Conservation (phyloP, 495 filamentous ascomycete species). For the Aspergillus sclerotioniger region DNA sequence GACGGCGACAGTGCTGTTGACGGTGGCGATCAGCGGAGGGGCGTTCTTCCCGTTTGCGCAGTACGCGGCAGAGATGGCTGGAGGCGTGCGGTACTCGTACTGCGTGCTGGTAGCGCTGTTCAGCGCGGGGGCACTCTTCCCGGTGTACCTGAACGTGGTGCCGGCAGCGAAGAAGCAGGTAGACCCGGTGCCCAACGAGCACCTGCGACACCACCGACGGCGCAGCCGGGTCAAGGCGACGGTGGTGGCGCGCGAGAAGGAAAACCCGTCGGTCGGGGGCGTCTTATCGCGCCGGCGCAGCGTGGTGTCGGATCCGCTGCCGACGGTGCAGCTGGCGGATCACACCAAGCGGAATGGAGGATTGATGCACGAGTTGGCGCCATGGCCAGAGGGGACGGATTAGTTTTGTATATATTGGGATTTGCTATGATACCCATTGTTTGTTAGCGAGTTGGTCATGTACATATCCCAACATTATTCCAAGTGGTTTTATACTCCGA, state of each 20-base stretch:
- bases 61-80: slow-evolving; percentile 40
- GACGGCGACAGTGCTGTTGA: slow-evolving; percentile 51
- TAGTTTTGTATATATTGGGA: neutral
- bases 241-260: slow-evolving; percentile 32
- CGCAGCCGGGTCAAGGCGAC: slow-evolving; percentile 20
- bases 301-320: slow-evolving; percentile 32
- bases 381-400: neutral
- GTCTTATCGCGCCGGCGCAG: slow-evolving; percentile 42
- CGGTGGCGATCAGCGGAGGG: slow-evolving; percentile 57
- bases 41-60: slow-evolving; percentile 56
- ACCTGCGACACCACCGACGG: slow-evolving; percentile 37
- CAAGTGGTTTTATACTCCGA: no score
- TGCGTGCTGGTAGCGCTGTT: slow-evolving; percentile 59
- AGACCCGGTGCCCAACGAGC: slow-evolving; percentile 53
- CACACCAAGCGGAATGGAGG: neutral
- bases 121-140: slow-evolving; percentile 55
- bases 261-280: slow-evolving; percentile 34
- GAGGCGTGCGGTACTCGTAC: slow-evolving; percentile 48
- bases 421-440: neutral
- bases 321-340: slow-evolving; percentile 24
- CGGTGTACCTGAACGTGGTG: slow-evolving; percentile 57
- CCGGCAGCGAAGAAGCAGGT: slow-evolving; percentile 59
- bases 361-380: slow-evolving; percentile 1
- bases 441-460: neutral
- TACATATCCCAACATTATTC: neutral